phyloP scores from a whole-genome alignment of 1,284 basidiomycete species.

The Cutaneotrichosporon sp. region DNA sequence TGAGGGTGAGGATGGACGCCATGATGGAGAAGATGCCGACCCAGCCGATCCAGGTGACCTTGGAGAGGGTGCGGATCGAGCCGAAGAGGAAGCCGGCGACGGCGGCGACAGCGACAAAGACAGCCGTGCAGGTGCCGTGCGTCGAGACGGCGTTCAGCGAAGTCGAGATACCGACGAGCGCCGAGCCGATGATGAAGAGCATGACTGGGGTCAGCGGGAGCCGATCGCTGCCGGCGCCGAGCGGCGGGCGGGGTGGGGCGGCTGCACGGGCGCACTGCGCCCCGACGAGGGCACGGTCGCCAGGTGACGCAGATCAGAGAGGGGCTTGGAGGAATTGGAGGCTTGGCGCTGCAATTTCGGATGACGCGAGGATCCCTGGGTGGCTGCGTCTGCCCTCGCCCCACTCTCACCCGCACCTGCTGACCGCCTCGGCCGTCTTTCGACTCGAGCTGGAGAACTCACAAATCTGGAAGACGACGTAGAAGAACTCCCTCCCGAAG shows the following conservation, averaged over 20 bases:
- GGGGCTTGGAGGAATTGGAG: too few relatives aligned
- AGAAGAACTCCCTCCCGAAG: conserved; percentile 15
- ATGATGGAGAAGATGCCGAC: conserved; percentile 38
- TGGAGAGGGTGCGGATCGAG: conserved; percentile 47
- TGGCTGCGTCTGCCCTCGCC: too few relatives aligned
- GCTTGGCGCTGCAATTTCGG: too few relatives aligned
- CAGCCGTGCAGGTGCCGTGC: conserved; percentile 31
- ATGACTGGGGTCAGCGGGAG: conserved; percentile 25
- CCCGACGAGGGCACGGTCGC: too few relatives aligned
- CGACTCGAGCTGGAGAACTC: too few relatives aligned
- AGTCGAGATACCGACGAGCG: conserved; percentile 30
- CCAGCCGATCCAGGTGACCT: conserved; percentile 52
- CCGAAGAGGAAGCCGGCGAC: conserved; percentile 40
- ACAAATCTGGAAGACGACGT: conserved; percentile 17
- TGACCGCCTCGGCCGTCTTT: neutral
- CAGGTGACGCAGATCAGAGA: too few relatives aligned
- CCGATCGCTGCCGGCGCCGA: neutral
- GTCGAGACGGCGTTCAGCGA: conserved; percentile 28
- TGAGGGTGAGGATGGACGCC: conserved; percentile 48
- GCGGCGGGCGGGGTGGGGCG: too few relatives aligned
- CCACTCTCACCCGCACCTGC: too few relatives aligned
- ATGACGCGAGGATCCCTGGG: too few relatives aligned
- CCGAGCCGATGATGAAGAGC: conserved; percentile 35
- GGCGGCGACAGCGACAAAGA: conserved; percentile 44
- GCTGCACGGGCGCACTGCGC: too few relatives aligned